Conservation (phyloP, 768 basidiomycete species). For the Coprinopsis marcescibilis region DNA sequence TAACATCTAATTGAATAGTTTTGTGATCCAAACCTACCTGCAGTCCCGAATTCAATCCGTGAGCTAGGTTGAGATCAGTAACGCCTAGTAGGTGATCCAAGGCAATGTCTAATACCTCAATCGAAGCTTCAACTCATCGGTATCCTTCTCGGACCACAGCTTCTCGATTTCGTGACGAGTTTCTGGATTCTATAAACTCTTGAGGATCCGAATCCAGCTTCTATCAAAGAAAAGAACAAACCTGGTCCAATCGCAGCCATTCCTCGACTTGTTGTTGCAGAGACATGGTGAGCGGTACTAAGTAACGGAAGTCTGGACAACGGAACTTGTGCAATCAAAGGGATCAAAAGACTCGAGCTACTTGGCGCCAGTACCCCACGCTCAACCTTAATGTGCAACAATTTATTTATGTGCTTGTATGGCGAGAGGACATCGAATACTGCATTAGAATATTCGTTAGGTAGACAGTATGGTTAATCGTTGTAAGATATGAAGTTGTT, state of each 20-base stretch:
- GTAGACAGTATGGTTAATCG: not conserved
- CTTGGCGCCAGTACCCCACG: too few relatives aligned
- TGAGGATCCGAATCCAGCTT: not conserved
- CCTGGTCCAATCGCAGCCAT: constrained; percentile 47
- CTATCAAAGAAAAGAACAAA: constrained; percentile 9
- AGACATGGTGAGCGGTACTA: constrained; percentile 5
- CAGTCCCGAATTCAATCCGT: constrained; percentile 85
- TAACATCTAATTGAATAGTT: not conserved
- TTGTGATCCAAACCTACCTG: too few relatives aligned
- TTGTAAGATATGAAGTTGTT: not conserved
- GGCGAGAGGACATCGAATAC: too few relatives aligned
- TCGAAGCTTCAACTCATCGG: constrained; percentile 46
- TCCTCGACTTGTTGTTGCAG: constrained; percentile 41
- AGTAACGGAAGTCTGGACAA: too few relatives aligned
- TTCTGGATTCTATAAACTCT: constrained; percentile 36
- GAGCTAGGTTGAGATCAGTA: constrained; percentile 29
- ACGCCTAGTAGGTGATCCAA: not conserved
- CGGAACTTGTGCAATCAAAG: too few relatives aligned
- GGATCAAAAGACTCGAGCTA: too few relatives aligned
- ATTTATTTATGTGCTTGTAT: too few relatives aligned
- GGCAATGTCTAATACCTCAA: constrained; percentile 37
- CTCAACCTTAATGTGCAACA: too few relatives aligned
- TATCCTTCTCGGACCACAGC: constrained; percentile 37
- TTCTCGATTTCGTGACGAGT: constrained; percentile 45
- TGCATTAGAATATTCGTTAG: not conserved